phyloP scores from a whole-genome alignment of 768 basidiomycete species.

The Auriculariales sp. region DNA sequence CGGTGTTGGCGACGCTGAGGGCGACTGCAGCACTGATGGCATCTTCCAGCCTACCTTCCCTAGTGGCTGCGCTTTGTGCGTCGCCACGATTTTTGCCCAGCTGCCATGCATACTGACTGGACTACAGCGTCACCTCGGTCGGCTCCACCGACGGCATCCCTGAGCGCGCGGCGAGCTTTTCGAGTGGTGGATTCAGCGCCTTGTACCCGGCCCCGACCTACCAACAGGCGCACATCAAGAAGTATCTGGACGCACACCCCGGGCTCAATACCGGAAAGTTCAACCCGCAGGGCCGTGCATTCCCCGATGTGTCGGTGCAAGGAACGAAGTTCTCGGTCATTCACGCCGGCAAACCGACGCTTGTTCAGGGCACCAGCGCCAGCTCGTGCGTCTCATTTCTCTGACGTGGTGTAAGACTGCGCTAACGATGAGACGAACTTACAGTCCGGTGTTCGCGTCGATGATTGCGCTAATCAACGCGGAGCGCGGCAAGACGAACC shows the following conservation, averaged over 20 bases:
- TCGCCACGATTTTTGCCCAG: neutral
- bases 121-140: conserved; percentile 4
- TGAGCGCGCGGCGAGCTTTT: conserved; percentile 9
- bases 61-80: conserved; percentile 9
- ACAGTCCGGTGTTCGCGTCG: conserved; percentile 19
- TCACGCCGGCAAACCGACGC: neutral
- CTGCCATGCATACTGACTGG: neutral
- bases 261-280: conserved; percentile 13
- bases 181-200: conserved; percentile 9
- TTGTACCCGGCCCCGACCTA: conserved; percentile 5
- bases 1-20: conserved; percentile 8
- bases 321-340: conserved; percentile 1
- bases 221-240: conserved; percentile 2
- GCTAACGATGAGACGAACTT: conserved; percentile 22
- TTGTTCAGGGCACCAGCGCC: conserved; percentile 7
- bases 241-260: conserved; percentile 14
- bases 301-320: conserved; percentile 4
- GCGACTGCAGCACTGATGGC: neutral
- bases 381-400: no score
- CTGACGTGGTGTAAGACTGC: no score
- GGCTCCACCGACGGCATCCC: conserved; percentile 10
- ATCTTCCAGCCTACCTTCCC: conserved; percentile 11
- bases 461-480: conserved; percentile 21
- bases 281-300: conserved; percentile 5
- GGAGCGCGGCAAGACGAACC: conserved; percentile 15